Percentiles rank a stretch among this genome's conserved stretches.
phyloP scores from a whole-genome alignment of 192 early-diverging fungal genomes.

The Dissophora globulifera region DNA sequence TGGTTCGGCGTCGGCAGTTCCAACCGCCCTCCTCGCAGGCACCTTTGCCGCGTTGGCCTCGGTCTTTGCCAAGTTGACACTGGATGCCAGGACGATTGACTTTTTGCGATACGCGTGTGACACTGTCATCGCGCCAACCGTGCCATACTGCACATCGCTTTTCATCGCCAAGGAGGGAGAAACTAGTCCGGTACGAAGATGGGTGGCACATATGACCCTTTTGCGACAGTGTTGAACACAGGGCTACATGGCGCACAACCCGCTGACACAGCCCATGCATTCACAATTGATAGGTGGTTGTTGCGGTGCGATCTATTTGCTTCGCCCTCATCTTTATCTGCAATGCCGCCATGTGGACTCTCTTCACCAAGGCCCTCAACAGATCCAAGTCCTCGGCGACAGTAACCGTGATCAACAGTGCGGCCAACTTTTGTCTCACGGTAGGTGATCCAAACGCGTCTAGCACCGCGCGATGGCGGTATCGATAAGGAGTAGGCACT shows the following conservation, averaged over 20 bases:
- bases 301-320: conserved; percentile 59
- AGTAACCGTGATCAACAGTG: conserved; percentile 83
- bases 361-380: conserved; percentile 86
- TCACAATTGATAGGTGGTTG: conserved; percentile 32
- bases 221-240: too few relatives aligned
- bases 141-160: conserved; percentile 34
- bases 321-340: conserved; percentile 71
- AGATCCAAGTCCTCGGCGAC: conserved; percentile 77
- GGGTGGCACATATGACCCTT: too few relatives aligned
- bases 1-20: conserved; percentile 43
- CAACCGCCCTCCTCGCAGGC: conserved; percentile 70
- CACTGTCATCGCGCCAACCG: conserved; percentile 31
- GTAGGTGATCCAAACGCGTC: too few relatives aligned
- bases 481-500: too few relatives aligned
- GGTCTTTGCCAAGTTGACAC: conserved; percentile 83
- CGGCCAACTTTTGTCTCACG: conserved; percentile 78
- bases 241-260: too few relatives aligned
- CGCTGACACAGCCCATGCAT: too few relatives aligned
- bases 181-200: conserved; percentile 41
- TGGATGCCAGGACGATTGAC: conserved; percentile 61
- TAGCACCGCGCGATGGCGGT: too few relatives aligned
- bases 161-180: conserved; percentile 43
- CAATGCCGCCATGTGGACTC: conserved; percentile 89
- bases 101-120: conserved; percentile 45
- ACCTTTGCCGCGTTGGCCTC: conserved; percentile 80